Conservation (phyloP, 2,329 filamentous ascomycete species). For the Calonectria hongkongensis region DNA sequence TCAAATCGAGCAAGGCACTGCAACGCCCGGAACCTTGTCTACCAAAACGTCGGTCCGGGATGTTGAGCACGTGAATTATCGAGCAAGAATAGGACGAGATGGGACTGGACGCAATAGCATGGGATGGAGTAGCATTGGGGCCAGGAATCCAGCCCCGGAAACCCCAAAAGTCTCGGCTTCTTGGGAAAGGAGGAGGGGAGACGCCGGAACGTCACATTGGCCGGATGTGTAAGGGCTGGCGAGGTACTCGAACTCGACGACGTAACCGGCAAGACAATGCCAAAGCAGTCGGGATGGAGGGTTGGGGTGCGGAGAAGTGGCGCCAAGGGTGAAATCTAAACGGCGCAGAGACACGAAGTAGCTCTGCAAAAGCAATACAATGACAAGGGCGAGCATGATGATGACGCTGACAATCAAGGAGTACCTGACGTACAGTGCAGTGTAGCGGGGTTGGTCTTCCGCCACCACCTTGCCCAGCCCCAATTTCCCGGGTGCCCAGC, state of each 20-base stretch:
- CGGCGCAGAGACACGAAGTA: neutral
- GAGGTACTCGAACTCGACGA: conserved; percentile 21
- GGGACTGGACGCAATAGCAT: conserved; percentile 3
- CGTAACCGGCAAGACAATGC: conserved; percentile 24
- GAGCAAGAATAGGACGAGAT: neutral
- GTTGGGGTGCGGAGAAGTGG: conserved; percentile 14
- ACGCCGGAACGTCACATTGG: conserved; percentile 4
- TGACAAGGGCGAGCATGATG: conserved; percentile 3
- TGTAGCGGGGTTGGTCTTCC: conserved; percentile 19
- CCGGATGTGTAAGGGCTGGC: conserved; percentile 18
- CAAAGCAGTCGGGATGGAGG: conserved; percentile 15
- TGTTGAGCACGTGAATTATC: conserved; percentile 32
- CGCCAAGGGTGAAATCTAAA: conserved; percentile 21
- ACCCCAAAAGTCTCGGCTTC: conserved; percentile 3
- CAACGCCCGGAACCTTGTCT: conserved; percentile 20
- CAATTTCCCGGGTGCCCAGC: neutral
- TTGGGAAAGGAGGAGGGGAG: conserved; percentile 1
- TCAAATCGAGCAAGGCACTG: conserved; percentile 25
- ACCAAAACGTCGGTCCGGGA: conserved; percentile 10
- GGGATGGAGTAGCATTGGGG: conserved; percentile 11
- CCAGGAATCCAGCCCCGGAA: conserved; percentile 3
- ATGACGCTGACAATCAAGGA: neutral
- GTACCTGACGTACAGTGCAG: neutral
- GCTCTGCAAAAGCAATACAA: neutral
- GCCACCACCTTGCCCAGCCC: neutral